These are phyloP conservation scores for Euphorbia corollata DNA, from an alignment of 441 rosid species.

Conservation along the genomic window DNA sequence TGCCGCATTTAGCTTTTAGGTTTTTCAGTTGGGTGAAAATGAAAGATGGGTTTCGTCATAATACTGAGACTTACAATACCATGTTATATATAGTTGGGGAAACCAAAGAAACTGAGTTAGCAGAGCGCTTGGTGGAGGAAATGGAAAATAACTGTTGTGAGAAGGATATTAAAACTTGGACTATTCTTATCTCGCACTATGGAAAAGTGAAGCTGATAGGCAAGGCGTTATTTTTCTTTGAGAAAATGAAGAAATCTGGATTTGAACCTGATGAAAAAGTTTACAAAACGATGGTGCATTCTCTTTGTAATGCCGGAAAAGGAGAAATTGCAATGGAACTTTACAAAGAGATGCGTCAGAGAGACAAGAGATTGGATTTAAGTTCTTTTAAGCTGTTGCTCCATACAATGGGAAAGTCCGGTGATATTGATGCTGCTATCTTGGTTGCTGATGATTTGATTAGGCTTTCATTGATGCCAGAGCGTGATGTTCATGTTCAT, in stretches of 20 bases:
- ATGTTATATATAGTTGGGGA: slow-evolving; percentile 55
- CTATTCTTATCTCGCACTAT: slow-evolving; percentile 50
- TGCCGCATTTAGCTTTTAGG: slow-evolving; percentile 61
- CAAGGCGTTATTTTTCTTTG: slow-evolving; percentile 42
- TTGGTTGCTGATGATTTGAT: slow-evolving; percentile 57
- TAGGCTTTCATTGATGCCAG: slow-evolving; percentile 39
- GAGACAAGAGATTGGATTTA: slow-evolving; percentile 40
- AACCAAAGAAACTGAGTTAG: slow-evolving; percentile 35
- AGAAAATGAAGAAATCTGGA: slow-evolving; percentile 55
- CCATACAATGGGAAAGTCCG: slow-evolving; percentile 41
- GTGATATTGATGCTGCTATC: slow-evolving; percentile 38
- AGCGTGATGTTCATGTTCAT: slow-evolving; percentile 40
- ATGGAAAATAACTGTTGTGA: slow-evolving; percentile 50
- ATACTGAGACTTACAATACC: slow-evolving; percentile 39
- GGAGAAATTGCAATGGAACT: slow-evolving; percentile 56
- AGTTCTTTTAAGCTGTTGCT: slow-evolving; percentile 47
- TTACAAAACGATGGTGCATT: slow-evolving; percentile 37
- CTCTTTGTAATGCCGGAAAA: slow-evolving; percentile 47
- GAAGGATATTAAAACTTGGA: slow-evolving; percentile 53
- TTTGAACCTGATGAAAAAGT: slow-evolving; percentile 38
- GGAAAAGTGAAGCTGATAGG: slow-evolving; percentile 52
- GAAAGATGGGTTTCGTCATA: slow-evolving; percentile 39
- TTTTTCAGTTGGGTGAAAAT: slow-evolving; percentile 61
- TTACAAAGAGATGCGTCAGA: slow-evolving; percentile 55
- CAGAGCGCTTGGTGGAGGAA: slow-evolving; percentile 44